A percentile compares a stretch with the other conserved stretches of the same genome.
phyloP scores from a whole-genome alignment of 805 yeast genomes.

The Saccharomyces jurei region DNA sequence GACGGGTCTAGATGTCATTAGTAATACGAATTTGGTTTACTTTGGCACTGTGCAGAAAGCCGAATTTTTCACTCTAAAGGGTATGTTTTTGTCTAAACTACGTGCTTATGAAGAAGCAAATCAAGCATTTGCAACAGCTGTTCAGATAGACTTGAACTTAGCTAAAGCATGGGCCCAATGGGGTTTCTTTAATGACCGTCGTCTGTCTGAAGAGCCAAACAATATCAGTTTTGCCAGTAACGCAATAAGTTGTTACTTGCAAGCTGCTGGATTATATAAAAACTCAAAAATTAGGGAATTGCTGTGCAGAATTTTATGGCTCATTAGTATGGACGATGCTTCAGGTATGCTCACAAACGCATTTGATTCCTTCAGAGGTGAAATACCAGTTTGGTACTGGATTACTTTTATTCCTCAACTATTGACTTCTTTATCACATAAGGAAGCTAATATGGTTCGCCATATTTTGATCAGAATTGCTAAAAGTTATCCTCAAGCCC shows the following conservation, averaged over 20 bases:
- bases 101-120: conserved; percentile 91
- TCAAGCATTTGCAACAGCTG: conserved; percentile 96
- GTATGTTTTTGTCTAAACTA: conserved; percentile 91
- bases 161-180: conserved; percentile 99
- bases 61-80: conserved; percentile 93
- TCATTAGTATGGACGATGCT: conserved; percentile 82
- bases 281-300: conserved; percentile 83
- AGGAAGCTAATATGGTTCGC: conserved; percentile 83
- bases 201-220: conserved; percentile 74
- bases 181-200: conserved; percentile 90
- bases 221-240: conserved; percentile 82
- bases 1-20: conserved; percentile 93
- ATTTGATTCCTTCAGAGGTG: conserved; percentile 87
- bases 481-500: conserved; percentile 93
- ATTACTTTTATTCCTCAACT: conserved; percentile 93
- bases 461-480: conserved; percentile 87
- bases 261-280: conserved; percentile 95
- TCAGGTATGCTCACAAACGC: conserved; percentile 76
- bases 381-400: conserved; percentile 99
- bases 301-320: conserved; percentile 86
- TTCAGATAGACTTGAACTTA: conserved; percentile 84
- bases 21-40: conserved; percentile 91
- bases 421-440: conserved; percentile 79
- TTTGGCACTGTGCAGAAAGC: conserved; percentile 98
- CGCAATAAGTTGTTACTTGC: conserved; percentile 91